A percentile compares a stretch with the other conserved stretches of the same genome.
Evolutionary conservation across 495 filamentous ascomycete genomes (phyloP).

Genomic region (Hyaloscypha hepaticicola): DNA sequence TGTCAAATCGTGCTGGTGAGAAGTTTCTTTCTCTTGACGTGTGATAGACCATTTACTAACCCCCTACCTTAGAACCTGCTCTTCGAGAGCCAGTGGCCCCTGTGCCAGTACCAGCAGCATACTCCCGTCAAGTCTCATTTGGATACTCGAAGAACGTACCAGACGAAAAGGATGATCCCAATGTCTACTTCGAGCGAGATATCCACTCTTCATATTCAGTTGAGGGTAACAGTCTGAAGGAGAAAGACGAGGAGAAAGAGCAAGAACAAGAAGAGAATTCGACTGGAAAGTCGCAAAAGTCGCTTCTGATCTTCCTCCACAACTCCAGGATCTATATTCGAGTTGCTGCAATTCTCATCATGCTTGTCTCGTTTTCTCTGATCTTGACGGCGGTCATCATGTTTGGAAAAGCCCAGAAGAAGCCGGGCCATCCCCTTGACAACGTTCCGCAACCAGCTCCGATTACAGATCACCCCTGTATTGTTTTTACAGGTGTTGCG

Average conservation of each 20-base stretch:
- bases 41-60: background rate
- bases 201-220: background rate
- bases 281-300: conserved; percentile 6
- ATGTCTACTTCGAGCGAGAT: conserved; percentile 9
- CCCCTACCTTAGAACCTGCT: background rate
- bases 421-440: conserved; percentile 10
- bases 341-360: conserved; percentile 17
- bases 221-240: conserved; percentile 3
- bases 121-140: conserved; percentile 3
- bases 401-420: conserved; percentile 18
- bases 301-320: conserved; percentile 16
- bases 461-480: conserved; percentile 23
- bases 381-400: conserved; percentile 20
- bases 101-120: conserved; percentile 8
- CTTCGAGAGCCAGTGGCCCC: background rate
- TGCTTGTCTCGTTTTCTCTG: conserved; percentile 20
- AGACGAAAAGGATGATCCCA: conserved; percentile 2
- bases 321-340: conserved; percentile 16
- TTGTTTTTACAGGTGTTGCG: conserved; percentile 22
- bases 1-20: background rate
- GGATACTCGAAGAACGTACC: background rate
- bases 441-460: conserved; percentile 13
- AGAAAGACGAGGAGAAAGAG: background rate
- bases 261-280: background rate
- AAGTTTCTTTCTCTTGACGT: background rate